Evolutionary conservation across 2,329 filamentous ascomycete genomes (phyloP).

Genomic region (Epichloe festucae): DNA sequence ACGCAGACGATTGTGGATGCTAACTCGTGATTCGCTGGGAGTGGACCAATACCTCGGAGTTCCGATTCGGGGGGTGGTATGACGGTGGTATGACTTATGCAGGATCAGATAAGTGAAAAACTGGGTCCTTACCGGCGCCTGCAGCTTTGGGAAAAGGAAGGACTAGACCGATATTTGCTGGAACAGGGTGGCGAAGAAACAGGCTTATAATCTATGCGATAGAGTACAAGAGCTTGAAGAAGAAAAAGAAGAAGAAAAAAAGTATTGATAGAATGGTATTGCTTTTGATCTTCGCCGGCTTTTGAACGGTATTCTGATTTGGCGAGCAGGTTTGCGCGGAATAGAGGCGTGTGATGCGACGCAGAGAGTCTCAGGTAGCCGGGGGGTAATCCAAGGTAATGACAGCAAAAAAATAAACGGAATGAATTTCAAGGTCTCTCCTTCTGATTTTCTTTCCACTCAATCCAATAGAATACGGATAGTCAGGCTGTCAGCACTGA

Average conservation of each 20-base stretch:
- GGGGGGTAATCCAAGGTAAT: not conserved
- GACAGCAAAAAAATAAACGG: not conserved
- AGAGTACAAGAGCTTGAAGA: no score
- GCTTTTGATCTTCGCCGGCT: not conserved
- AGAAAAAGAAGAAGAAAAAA: not conserved
- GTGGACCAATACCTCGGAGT: conserved; percentile 12
- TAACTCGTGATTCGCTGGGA: conserved; percentile 5
- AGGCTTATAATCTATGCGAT: no score
- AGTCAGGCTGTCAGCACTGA: not conserved
- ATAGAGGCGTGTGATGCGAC: not conserved
- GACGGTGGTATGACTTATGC: conserved; percentile 1
- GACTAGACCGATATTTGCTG: not conserved
- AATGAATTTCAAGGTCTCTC: not conserved
- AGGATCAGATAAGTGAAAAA: conserved; percentile 6
- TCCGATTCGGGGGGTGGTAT: conserved; percentile 12
- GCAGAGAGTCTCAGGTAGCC: not conserved
- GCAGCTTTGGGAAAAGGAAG: not conserved
- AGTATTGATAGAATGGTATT: not conserved
- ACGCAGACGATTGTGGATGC: conserved; percentile 1
- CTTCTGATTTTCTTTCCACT: not conserved
- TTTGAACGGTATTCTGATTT: not conserved
- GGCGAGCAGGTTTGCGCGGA: conserved; percentile 4
- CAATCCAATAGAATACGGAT: not conserved
- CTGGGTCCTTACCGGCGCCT: not conserved
- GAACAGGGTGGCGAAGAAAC: not conserved